Base-by-base conservation (phyloP, 257 asterid genomes). In the Jaltomata sinuosa region DNA sequence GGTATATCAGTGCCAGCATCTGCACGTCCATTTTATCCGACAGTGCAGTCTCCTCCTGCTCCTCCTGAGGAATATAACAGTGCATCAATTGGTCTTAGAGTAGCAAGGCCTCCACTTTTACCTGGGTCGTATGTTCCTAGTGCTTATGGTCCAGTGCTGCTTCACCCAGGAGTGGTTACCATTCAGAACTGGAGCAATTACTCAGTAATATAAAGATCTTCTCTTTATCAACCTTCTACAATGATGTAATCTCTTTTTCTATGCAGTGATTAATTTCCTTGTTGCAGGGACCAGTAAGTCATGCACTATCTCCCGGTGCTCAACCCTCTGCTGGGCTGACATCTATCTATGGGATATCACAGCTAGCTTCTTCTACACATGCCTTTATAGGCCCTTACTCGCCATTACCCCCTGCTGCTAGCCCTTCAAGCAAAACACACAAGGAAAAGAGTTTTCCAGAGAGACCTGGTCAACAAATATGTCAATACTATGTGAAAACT, bases 21-120 rank as follows among this genome's bases (percentile, higher is more conserved):
- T 92, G 97, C 96, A 89, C 97, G 91, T 87, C 94, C 97, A 85
- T 91, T 92, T 93, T 95, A 93, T 92, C 96, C 95, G 82, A 89
- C 94, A 1, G 89, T 88, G 98, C 97, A 93, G 94, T 86, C 95
- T 89, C 89, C 89, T 85, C 89, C 96, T 61, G 88, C 94, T 84
- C 90, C 89, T 85, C 82, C 95, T 72, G 90, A 90, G 22, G 93
- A 93, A 87, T 92, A 90, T 68, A 87, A 88, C 85, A 91, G 79
- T 78, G 88, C 91, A 45, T 49, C 91, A 69, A 50, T 90, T 78
- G 83, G 86, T 90, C 91, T 88, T 82, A 91, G 92, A 87, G 90
- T 89, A 83, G 88, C 92, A 57, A 95, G 97, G 91, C 93, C 98
- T 77, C 92, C 97, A 11, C 34, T 94, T 74, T 55, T 94, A 84